Base-by-base conservation (phyloP, 2,329 filamentous ascomycete species). In the Epichloe typhina region DNA sequence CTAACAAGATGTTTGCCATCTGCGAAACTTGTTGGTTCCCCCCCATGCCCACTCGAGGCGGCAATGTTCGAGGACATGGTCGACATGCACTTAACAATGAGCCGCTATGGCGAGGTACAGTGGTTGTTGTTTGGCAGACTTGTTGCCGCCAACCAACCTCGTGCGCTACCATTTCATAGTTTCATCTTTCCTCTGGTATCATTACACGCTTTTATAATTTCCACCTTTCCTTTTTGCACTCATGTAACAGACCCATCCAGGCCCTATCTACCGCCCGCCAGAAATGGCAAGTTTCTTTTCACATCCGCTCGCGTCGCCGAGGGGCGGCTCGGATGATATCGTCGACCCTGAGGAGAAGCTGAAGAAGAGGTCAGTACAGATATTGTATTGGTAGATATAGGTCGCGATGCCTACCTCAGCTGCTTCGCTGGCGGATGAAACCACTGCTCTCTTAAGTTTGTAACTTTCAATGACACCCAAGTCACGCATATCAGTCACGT, bases 361-460 rank as follows among this genome's bases (percentile, higher is more conserved):
- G 59, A 12, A 43, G 7, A 17, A 6, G 5, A 31, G 42, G 23
- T 50, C 13, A 53, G 33, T 42, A 13, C 17, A 12, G 8, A 3
- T 39, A 15, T 15, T 31, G 15, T 5, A 15, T 26, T 33, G 43
- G n/a, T n/a, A 37, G 12, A 26, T 15, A 33, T 9, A 7, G 6
- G 33, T 42, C n/a, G 17, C n/a, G 17, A 26, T 35, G 66, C 82
- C 73, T 75, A 94, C 88, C 79, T 98, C 93, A 57, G 93, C 90
- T 55, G 93, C 93, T 72, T 98, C 93, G 52, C 88, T 94, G 21
- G 93, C 93, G 54, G 89, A 95, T 49, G 86, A 94, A 48, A 98
- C 93, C 50, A 98, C 93, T n/a, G 93, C 93, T 66, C 82, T 85
- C 80, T 98, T 98, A 66, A 98, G 73, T 77, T 98, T 98, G 77